Percentiles rank a stretch among this genome's conserved stretches.
phyloP scores from a whole-genome alignment of 768 basidiomycete species.

The Pisolithus tinctorius region DNA sequence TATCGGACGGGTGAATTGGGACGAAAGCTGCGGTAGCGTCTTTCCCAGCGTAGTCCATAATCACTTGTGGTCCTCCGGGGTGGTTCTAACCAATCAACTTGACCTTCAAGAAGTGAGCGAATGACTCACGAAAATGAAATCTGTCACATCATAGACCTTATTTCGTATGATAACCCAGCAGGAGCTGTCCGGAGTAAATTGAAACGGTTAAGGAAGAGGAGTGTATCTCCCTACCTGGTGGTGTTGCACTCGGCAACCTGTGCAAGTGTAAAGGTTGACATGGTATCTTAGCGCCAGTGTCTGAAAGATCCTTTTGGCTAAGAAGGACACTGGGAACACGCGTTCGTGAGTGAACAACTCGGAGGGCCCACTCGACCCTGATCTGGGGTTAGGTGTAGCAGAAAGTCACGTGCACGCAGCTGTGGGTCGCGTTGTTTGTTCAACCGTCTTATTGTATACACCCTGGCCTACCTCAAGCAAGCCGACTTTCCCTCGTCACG shows the following conservation, averaged over 20 bases:
- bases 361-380: background rate
- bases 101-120: too few species aligned
- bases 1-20: conserved; percentile 81
- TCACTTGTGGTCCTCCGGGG: conserved; percentile 77
- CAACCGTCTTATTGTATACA: conserved; percentile 19
- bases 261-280: conserved; percentile 41
- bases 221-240: conserved; percentile 31
- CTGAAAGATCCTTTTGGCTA: background rate
- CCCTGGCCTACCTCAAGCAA: conserved; percentile 6
- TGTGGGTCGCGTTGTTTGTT: conserved; percentile 47
- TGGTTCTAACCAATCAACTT: conserved; percentile 43
- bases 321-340: too few species aligned
- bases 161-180: conserved; percentile 83
- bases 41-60: conserved; percentile 76
- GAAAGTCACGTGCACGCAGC: conserved; percentile 28
- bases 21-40: conserved; percentile 77
- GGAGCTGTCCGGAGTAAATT: conserved; percentile 36
- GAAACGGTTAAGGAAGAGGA: conserved; percentile 6
- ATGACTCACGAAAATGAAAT: conserved; percentile 54
- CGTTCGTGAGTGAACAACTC: too few species aligned
- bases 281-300: conserved; percentile 2
- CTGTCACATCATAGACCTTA: conserved; percentile 82
- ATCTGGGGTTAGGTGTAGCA: conserved; percentile 3
- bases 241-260: conserved; percentile 59
- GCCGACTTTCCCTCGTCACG: conserved; percentile 2